Evolutionary conservation across 164 flowering plant species (phyloP).

Genomic region (Nymphaea thermarum): DNA sequence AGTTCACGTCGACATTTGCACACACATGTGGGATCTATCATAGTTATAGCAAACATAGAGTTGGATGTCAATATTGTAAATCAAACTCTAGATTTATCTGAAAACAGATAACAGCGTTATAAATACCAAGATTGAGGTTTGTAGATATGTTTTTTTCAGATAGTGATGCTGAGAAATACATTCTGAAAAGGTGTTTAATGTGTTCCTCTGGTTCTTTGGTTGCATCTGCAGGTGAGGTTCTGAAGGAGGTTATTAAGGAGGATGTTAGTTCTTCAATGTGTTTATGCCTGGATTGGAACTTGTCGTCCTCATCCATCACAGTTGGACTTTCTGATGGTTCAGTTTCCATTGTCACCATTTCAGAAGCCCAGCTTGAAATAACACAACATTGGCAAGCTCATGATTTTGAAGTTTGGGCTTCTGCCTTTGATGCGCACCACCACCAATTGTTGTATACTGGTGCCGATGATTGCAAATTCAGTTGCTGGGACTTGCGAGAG

Average conservation of each 20-base stretch:
- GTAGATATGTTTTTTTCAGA: no score
- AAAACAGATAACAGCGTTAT: no score
- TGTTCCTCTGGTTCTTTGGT: not conserved
- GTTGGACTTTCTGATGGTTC: conserved; percentile 86
- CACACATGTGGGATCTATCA: no score
- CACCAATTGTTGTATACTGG: conserved; percentile 77
- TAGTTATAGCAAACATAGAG: no score
- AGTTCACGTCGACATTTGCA: no score
- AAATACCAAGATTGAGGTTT: no score
- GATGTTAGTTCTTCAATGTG: conserved; percentile 78
- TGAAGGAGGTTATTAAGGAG: conserved; percentile 32
- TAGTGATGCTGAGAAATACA: no score
- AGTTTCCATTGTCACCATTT: conserved; percentile 33
- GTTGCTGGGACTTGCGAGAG: conserved; percentile 81
- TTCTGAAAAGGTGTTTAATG: no score
- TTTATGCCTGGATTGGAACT: conserved; percentile 80
- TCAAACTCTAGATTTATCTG: no score
- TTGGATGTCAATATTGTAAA: no score
- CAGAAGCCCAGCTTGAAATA: conserved; percentile 36
- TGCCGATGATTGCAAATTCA: conserved; percentile 82
- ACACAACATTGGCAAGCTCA: conserved; percentile 74
- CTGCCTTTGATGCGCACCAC: conserved; percentile 67
- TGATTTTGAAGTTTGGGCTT: conserved; percentile 83
- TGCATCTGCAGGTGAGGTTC: conserved; percentile 22
- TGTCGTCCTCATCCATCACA: conserved; percentile 50